Evolutionary conservation across 257 asterid genomes (phyloP).

Genomic region (Eucommia ulmoides): DNA sequence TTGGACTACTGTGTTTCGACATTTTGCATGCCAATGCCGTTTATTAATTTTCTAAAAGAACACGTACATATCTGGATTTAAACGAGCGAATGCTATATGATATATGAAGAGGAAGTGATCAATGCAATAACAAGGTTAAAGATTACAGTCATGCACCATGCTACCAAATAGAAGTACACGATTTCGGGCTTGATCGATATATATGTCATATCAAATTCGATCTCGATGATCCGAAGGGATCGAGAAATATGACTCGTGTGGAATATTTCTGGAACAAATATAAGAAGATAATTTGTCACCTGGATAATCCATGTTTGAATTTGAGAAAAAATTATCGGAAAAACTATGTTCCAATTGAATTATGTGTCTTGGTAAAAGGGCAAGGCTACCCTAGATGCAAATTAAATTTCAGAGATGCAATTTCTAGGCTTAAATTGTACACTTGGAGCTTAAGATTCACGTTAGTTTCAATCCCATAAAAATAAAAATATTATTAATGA

Average conservation of each 20-base stretch:
- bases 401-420: too few relatives aligned
- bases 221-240: constrained; percentile 33
- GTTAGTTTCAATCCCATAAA: too few relatives aligned
- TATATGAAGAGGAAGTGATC: constrained; percentile 15
- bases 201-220: constrained; percentile 18
- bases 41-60: constrained; percentile 32
- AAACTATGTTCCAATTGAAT: constrained; percentile 58
- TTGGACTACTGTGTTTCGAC: constrained; percentile 46
- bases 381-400: constrained; percentile 48
- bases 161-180: constrained; percentile 36
- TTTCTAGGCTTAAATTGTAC: too few relatives aligned
- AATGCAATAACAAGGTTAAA: constrained; percentile 41
- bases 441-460: too few relatives aligned
- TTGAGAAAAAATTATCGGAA: constrained; percentile 29
- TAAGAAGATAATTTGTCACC: constrained; percentile 22
- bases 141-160: constrained; percentile 51
- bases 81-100: constrained; percentile 7
- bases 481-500: too few relatives aligned
- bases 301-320: constrained; percentile 44
- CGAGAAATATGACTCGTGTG: constrained; percentile 14
- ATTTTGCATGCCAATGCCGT: constrained; percentile 33
- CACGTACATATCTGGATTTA: constrained; percentile 3
- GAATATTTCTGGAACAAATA: constrained; percentile 45
- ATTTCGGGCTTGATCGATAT: constrained; percentile 16
- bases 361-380: constrained; percentile 54